Conservation (phyloP, 1,139 yeast genomes). For the Suhomyces atakaporum region DNA sequence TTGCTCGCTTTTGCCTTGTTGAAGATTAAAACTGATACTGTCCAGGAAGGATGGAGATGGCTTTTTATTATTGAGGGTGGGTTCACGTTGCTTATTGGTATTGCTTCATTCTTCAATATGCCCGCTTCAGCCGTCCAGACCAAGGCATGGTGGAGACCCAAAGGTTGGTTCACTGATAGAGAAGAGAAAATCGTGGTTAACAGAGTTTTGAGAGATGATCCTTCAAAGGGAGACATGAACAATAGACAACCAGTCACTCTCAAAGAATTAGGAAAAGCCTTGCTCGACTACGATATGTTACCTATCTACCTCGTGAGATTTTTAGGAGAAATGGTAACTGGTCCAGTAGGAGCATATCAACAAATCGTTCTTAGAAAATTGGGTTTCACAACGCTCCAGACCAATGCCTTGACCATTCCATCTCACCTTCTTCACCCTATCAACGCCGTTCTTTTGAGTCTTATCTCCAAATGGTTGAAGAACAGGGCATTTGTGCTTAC, state of each 20-base stretch:
- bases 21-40: constrained; percentile 15
- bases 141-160: constrained; percentile 26
- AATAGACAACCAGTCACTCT: constrained; percentile 30
- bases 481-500: constrained; percentile 15
- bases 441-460: constrained; percentile 14
- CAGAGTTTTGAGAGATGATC: constrained; percentile 33
- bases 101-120: constrained; percentile 32
- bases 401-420: constrained; percentile 23
- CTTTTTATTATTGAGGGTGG: constrained; percentile 37
- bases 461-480: constrained; percentile 14
- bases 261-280: constrained; percentile 21
- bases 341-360: constrained; percentile 18
- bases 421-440: constrained; percentile 16
- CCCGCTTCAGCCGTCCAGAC: constrained; percentile 37
- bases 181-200: constrained; percentile 37
- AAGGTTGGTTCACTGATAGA: constrained; percentile 40
- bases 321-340: constrained; percentile 17
- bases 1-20: constrained; percentile 34
- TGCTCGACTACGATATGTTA: constrained; percentile 26
- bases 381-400: constrained; percentile 21
- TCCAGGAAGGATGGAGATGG: constrained; percentile 34
- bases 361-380: constrained; percentile 18
- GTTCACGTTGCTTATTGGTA: constrained; percentile 30
- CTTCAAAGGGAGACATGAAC: constrained; percentile 35
- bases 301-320: constrained; percentile 25